Base-by-base conservation (phyloP, 2,329 filamentous ascomycete genomes). In the Xylaria sp. region DNA sequence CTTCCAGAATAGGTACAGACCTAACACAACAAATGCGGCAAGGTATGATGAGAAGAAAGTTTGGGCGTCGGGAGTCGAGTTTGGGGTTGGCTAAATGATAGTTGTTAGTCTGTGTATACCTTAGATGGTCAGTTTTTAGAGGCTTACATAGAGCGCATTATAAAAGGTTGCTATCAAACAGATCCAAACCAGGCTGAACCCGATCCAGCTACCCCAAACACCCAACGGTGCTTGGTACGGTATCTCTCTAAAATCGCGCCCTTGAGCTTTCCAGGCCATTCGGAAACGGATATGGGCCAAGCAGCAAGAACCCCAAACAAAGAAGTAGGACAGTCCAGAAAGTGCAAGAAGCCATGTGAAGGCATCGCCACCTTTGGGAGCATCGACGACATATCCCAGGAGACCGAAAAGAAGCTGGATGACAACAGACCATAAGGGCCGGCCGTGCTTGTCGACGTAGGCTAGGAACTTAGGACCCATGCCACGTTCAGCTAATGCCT, bases 161-260 rank as follows among this genome's bases (percentile, higher is more conserved):
- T 91, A 93, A 77, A 92, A 91, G 61, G 92, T 90, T 7, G 91
- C 91, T 43, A 93, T 81, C 48, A 95, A 82, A 63, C 92, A 89
- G 9, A 94, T 77, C 23, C 83, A 73, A 79, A 92, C 92, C 74
- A 95, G 85, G 57, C 81, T 68, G 57, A 94, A 82, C 12, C 91
- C 91, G 55, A 93, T 78, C 81, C 84, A 93, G 48, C 90, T 93
- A 32, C 92, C 92, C 64, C 84, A 83, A 13, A 92, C 78, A 46
- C 92, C 92, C 18, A 83, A 71, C 1, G 77, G 78, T 4, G 83
- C 78, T 70, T 76, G 78, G 70, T 85, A 86, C 2, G 84, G 84
- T 45, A 87, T 81, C 73, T 84, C 80, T 39, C 82, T 80, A 23
- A 83, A 76, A 45, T 77, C 78, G 71, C 86, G 86, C 60, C 89